Evolutionary conservation across 176 grass and related monocot genomes (phyloP).

Genomic region (Zea mays): Zm-B73-REFERENCE-NAM-5.0 NC_050096.1:281890001-281890500

Average conservation of each 20-base stretch:
- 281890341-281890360: slow-evolving; percentile 99
- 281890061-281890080: slow-evolving; percentile 7
- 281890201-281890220: slow-evolving; percentile 97
- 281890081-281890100: not conserved
- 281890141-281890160: slow-evolving; percentile 69
- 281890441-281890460: slow-evolving; percentile 94
- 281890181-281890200: slow-evolving; percentile 96
- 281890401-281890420: slow-evolving; percentile 86
- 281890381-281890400: slow-evolving; percentile 89
- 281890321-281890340: slow-evolving; percentile 99
- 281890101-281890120: slow-evolving; percentile 20
- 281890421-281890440: slow-evolving; percentile 90
- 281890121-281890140: slow-evolving; percentile 22
- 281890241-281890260: slow-evolving; percentile 88
- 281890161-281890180: slow-evolving; percentile 88
- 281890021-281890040: slow-evolving; percentile 59
- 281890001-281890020: slow-evolving; percentile 98
- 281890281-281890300: slow-evolving; percentile 98
- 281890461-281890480: slow-evolving; percentile 63
- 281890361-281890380: slow-evolving; percentile 99
- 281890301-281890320: slow-evolving; percentile 97
- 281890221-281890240: slow-evolving; percentile 69
- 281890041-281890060: slow-evolving; percentile 12
- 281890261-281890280: slow-evolving; percentile 99
- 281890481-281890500: slow-evolving; percentile 19